Percentiles rank a stretch among this genome's conserved stretches.
These are phyloP conservation scores for Blastobotrys americana DNA, from an alignment of 805 yeast species.

Conservation along the genomic window DNA sequence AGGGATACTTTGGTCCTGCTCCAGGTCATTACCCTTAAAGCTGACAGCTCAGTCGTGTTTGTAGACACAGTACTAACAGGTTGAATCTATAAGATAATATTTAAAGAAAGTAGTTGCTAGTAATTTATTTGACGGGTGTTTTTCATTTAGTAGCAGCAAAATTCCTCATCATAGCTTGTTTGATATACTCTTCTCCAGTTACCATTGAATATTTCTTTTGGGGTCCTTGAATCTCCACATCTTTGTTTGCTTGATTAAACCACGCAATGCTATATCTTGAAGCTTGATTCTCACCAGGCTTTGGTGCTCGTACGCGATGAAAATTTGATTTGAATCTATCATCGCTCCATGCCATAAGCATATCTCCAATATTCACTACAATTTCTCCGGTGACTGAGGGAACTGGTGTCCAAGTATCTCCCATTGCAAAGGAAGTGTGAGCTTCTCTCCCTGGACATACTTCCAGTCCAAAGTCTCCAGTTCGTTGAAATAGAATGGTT, in stretches of 20 bases:
- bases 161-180: background rate
- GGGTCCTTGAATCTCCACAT: background rate
- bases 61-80: no score
- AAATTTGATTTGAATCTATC: background rate
- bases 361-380: background rate
- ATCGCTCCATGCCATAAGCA: background rate
- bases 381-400: background rate
- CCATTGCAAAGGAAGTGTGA: background rate
- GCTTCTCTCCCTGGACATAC: background rate
- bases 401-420: background rate
- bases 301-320: background rate
- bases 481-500: background rate
- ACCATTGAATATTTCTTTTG: background rate
- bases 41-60: no score
- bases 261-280: background rate
- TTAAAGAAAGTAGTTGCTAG: no score
- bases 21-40: slow-evolving; percentile 2
- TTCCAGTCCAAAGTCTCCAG: background rate
- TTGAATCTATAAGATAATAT: no score
- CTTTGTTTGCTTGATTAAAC: background rate
- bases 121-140: no score
- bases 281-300: background rate
- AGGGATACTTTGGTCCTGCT: slow-evolving; percentile 17
- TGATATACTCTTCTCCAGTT: background rate
- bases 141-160: no score